Conservation (phyloP, 2,329 filamentous ascomycete species). For the Calonectria hawksworthii region DNA sequence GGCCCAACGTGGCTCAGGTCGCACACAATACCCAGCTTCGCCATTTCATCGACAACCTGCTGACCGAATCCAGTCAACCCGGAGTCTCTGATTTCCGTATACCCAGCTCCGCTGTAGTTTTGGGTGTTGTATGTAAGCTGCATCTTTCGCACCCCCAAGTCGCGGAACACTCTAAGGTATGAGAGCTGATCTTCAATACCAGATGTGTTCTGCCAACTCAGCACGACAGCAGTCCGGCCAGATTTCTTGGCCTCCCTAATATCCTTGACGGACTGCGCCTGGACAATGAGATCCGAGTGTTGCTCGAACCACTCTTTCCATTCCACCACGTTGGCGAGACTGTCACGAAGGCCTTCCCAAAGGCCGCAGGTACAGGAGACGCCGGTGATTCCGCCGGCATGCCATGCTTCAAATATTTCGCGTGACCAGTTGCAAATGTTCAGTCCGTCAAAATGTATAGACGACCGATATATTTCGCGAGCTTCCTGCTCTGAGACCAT, state of each 20-base stretch:
- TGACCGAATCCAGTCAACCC: constrained; percentile 54
- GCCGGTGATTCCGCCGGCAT: constrained; percentile 55
- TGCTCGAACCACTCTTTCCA: constrained; percentile 60
- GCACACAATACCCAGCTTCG: constrained; percentile 52
- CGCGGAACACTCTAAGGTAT: constrained; percentile 55
- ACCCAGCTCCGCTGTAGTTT: constrained; percentile 57
- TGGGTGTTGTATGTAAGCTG: constrained; percentile 59
- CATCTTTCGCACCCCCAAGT: constrained; percentile 58
- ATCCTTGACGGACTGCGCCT: constrained; percentile 53
- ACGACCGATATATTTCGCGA: constrained; percentile 50
- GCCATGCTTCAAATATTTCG: constrained; percentile 57
- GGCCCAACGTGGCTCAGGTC: constrained; percentile 54
- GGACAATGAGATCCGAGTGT: constrained; percentile 54
- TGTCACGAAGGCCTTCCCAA: constrained; percentile 55
- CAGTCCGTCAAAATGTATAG: constrained; percentile 57
- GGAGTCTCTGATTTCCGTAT: constrained; percentile 53
- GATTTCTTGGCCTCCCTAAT: constrained; percentile 53
- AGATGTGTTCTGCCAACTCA: constrained; percentile 58
- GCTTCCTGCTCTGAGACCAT: constrained; percentile 55
- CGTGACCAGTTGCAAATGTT: constrained; percentile 57
- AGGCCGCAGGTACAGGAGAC: constrained; percentile 57
- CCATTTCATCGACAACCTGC: constrained; percentile 52
- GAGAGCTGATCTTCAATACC: constrained; percentile 56
- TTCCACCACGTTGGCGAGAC: constrained; percentile 56
- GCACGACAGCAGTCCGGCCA: constrained; percentile 54